These are phyloP conservation scores for Plantago major DNA, from an alignment of 257 asterid genomes.

Conservation along the genomic window DNA sequence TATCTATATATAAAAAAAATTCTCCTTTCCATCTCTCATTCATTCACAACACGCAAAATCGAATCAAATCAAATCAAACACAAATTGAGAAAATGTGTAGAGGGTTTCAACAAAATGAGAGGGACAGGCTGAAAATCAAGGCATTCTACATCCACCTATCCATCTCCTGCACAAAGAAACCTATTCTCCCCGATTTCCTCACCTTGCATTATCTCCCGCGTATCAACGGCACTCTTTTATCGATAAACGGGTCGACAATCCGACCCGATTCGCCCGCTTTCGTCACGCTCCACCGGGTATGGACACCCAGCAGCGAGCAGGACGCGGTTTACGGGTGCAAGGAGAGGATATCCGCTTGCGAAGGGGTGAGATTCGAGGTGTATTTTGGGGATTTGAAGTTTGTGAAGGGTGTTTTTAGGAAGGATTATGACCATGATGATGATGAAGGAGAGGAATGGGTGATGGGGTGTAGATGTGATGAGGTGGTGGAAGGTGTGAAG, in stretches of 20 bases:
- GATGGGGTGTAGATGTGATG: conserved; percentile 47
- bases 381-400: conserved; percentile 42
- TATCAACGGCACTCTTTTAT: conserved; percentile 45
- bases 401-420: conserved; percentile 56
- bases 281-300: conserved; percentile 56
- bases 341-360: conserved; percentile 47
- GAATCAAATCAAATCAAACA: too few relatives aligned
- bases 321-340: conserved; percentile 38
- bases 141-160: conserved; percentile 49
- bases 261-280: conserved; percentile 59
- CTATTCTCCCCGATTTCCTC: conserved; percentile 29
- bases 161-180: conserved; percentile 9
- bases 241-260: conserved; percentile 45
- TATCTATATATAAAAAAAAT: too few relatives aligned
- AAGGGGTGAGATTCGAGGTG: conserved; percentile 62
- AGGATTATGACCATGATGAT: too few relatives aligned
- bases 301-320: conserved; percentile 18
- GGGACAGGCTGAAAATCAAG: conserved; percentile 44
- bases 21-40: too few relatives aligned
- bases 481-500: conserved; percentile 26
- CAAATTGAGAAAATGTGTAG: too few relatives aligned
- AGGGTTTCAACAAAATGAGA: conserved; percentile 47
- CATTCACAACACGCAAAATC: too few relatives aligned
- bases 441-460: too few relatives aligned
- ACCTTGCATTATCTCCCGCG: conserved; percentile 71